Evolutionary conservation across 2,329 filamentous ascomycete genomes (phyloP).

Genomic region (Neofusicoccum parvum): DNA sequence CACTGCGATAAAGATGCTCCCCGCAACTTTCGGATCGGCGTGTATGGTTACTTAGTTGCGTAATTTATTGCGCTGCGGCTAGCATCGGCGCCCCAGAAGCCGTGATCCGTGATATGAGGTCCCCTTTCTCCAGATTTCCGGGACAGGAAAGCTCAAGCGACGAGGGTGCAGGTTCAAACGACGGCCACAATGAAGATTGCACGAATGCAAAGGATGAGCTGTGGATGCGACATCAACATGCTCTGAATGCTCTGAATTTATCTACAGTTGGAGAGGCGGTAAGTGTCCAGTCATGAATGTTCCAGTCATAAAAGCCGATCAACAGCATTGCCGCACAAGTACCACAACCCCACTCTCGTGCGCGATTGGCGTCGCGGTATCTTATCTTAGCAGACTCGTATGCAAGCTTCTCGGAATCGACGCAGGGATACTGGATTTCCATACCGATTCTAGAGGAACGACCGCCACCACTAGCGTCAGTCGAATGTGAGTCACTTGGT

Average conservation of each 20-base stretch:
- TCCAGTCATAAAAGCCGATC: neutral
- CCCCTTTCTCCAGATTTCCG: neutral
- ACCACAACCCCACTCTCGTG: neutral
- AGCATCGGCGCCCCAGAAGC: neutral
- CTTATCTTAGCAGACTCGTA: neutral
- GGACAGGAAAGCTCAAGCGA: constrained; percentile 1
- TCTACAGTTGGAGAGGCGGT: no score
- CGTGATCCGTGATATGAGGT: neutral
- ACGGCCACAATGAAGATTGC: neutral
- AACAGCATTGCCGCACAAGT: neutral
- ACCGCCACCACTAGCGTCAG: neutral
- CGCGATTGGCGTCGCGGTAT: neutral
- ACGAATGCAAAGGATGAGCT: neutral
- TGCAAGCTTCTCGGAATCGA: neutral
- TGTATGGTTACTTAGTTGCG: no score
- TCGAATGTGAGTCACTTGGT: neutral
- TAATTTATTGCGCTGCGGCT: neutral
- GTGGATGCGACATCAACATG: no score
- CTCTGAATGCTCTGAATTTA: no score
- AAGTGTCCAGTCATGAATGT: neutral
- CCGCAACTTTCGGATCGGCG: no score
- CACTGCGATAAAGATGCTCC: no score
- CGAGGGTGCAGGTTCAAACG: neutral
- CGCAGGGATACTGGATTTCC: neutral
- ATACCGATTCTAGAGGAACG: neutral